Evolutionary conservation across 192 early-diverging fungal genomes (phyloP).

Genomic region (Mortierella antarctica): DNA sequence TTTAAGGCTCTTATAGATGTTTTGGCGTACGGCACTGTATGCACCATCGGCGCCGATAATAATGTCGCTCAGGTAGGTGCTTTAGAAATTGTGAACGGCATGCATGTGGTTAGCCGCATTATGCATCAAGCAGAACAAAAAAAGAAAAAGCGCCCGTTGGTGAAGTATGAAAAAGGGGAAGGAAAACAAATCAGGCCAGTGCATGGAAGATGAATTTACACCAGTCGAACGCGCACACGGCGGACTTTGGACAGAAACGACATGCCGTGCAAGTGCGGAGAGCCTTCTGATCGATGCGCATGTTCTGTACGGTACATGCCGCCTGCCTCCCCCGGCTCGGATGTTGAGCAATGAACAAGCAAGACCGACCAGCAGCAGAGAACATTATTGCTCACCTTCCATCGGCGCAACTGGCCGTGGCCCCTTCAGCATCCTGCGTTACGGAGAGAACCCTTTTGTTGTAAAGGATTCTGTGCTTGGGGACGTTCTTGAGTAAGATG

Average conservation of each 20-base stretch:
- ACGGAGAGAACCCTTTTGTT: conserved; percentile 26
- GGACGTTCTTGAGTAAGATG: conserved; percentile 20
- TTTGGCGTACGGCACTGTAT: conserved; percentile 19
- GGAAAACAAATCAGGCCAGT: not conserved
- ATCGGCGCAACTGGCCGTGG: conserved; percentile 15
- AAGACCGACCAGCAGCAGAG: not conserved
- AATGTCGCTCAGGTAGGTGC: conserved; percentile 13
- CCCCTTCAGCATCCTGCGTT: conserved; percentile 7
- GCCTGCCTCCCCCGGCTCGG: no score
- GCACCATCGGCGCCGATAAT: conserved; percentile 26
- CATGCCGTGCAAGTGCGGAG: no score
- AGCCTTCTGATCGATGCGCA: no score
- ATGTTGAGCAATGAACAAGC: not conserved
- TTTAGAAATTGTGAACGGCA: not conserved
- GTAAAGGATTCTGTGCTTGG: conserved; percentile 16
- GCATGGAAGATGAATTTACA: not conserved
- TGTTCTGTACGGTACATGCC: no score
- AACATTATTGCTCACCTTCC: conserved; percentile 3
- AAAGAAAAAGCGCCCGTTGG: not conserved
- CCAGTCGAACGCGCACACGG: not conserved
- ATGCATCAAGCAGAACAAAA: not conserved
- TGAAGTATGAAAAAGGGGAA: not conserved
- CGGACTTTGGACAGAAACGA: no score
- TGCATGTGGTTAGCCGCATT: no score
- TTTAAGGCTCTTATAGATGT: conserved; percentile 16